phyloP scores from a whole-genome alignment of 306 rosid genomes.

The Comarum palustre region DNA sequence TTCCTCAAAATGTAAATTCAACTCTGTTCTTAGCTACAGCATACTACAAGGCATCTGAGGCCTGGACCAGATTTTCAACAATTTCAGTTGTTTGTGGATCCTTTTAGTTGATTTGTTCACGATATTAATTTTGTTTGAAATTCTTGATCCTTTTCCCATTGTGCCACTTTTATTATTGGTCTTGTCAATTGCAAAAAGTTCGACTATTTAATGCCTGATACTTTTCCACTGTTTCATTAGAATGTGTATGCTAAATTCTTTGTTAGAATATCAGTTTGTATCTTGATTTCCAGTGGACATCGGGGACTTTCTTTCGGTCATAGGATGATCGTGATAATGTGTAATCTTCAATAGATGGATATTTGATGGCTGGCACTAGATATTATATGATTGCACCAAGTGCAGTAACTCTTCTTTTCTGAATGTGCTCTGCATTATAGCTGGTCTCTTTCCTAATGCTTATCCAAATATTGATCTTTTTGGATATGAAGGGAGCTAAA shows the following conservation, averaged over 20 bases:
- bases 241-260: not conserved
- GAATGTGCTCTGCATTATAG: slow-evolving; percentile 3
- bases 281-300: slow-evolving; percentile 3
- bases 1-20: slow-evolving; percentile 41
- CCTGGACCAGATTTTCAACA: slow-evolving; percentile 83
- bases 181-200: not conserved
- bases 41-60: slow-evolving; percentile 80
- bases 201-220: slow-evolving; percentile 6
- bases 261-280: not conserved
- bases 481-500: slow-evolving; percentile 59
- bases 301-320: slow-evolving; percentile 1
- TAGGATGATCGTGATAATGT: not conserved
- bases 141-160: not conserved
- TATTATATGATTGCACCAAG: not conserved
- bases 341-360: not conserved
- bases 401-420: slow-evolving; percentile 12
- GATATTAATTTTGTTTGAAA: not conserved
- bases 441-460: slow-evolving; percentile 8
- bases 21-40: slow-evolving; percentile 77
- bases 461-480: slow-evolving; percentile 15
- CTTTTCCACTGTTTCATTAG: not conserved
- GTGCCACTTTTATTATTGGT: not conserved
- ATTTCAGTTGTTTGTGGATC: slow-evolving; percentile 48
- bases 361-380: not conserved
- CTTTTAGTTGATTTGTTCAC: slow-evolving; percentile 7